Conservation (phyloP, 768 basidiomycete species). For the Rhodotorula graminis region DNA sequence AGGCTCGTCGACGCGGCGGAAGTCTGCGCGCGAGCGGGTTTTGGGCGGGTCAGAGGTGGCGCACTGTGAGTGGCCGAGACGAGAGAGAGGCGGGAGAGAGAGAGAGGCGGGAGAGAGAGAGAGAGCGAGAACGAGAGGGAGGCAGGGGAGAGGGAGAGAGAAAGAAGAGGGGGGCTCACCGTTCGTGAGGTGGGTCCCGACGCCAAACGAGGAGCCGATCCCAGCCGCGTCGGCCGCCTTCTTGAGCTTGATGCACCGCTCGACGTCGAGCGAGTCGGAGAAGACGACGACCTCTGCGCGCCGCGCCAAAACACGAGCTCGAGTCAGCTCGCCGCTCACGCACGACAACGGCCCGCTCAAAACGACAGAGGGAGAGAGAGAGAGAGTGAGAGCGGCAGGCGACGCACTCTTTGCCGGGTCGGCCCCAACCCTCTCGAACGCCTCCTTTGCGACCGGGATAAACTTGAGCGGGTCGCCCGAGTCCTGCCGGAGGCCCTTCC, state of each 20-base stretch:
- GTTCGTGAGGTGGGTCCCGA: constrained; percentile 73
- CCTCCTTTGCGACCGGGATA: constrained; percentile 64
- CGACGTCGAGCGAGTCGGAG: constrained; percentile 72
- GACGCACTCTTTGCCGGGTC: constrained; percentile 55
- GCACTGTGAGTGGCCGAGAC: no score
- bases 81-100: background rate
- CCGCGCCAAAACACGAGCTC: no score
- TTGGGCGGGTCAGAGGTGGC: no score
- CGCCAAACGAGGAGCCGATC: constrained; percentile 74
- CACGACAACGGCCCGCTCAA: background rate
- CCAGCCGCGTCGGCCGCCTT: constrained; percentile 69
- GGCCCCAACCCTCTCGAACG: constrained; percentile 67
- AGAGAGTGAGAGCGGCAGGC: background rate
- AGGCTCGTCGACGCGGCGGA: constrained; percentile 24
- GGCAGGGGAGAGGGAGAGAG: no score
- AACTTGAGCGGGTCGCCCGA: constrained; percentile 85
- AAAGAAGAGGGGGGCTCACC: background rate
- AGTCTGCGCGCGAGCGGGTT: constrained; percentile 35
- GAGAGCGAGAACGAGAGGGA: background rate
- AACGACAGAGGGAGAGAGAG: no score
- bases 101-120: background rate
- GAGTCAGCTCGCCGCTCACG: background rate
- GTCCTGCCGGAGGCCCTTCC: constrained; percentile 85
- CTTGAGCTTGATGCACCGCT: constrained; percentile 66
- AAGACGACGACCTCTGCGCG: constrained; percentile 61